Base-by-base conservation (phyloP, 495 filamentous ascomycete species). In the Penicillium robsamsonii region DNA sequence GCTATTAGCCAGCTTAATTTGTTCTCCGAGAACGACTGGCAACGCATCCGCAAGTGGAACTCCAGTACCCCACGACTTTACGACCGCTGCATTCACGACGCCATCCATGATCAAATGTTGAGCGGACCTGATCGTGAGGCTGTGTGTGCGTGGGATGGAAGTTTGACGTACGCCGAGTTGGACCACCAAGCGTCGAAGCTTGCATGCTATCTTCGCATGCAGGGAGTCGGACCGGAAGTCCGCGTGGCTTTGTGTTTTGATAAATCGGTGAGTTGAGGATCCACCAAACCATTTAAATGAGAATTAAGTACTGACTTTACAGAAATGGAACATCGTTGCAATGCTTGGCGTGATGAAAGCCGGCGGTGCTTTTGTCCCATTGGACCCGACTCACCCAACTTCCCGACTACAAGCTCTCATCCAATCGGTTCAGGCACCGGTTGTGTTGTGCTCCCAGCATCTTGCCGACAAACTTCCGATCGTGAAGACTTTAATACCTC, bases 331-430 rank as follows among this genome's bases (percentile, higher is more conserved):
- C 33, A 60, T 77, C 4, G 75, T 87, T 20, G 74, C 81, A 25
- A 78, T 83, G 67, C 70, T 84, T 42, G 81, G 75, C 22, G 78
- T 87, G 20, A 62, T 84, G 56, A 83, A 84, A 56, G 82, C 84
- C 29, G 84, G 84, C 0, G 82, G 79, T 18, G 81, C 71, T 1
- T 81, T 81, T 57, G 82, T 86, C 22, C 83, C 81, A 4, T 65
- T 87, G 20, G 82, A 86, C 33, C 79, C 84, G 12, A 70, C 71
- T 4, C 82, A 87, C 54, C 84, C 84, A 15, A 64, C 64, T 10
- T 65, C 72, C 45, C 78, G 85, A 3, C 64, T 84, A n/a, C 69
- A 75, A 49, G 62, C 66, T 35, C 64, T 81, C 17, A 66, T 72
- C n/a, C 45, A 65, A 40, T 73, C 71, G 22, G 69, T 78, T 24